A percentile compares a stretch with the other conserved stretches of the same genome.
Evolutionary conservation across 73 alveolate species (phyloP).

Genomic region (Symbiodinium pilosum): DNA sequence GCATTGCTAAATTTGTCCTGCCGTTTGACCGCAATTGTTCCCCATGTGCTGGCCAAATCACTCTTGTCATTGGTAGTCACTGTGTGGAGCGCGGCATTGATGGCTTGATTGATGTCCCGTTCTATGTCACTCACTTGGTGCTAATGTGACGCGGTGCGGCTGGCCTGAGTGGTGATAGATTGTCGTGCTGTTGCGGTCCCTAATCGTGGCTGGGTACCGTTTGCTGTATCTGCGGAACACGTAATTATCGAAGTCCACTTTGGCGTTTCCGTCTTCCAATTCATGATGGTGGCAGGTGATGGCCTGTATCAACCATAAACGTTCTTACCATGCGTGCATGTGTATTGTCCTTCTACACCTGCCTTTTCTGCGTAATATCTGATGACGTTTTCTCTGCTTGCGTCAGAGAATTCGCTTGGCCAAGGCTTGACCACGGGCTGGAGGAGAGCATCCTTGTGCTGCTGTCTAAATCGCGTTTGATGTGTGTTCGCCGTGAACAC

Average conservation of each 20-base stretch:
- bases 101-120: constrained; percentile 21
- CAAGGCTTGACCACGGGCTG: background rate
- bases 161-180: background rate
- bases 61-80: background rate
- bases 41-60: constrained; percentile 43
- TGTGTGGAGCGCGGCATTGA: constrained; percentile 18
- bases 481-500: background rate
- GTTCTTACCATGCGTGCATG: constrained; percentile 37
- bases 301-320: constrained; percentile 3
- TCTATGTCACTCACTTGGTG: constrained; percentile 60
- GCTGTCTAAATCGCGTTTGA: background rate
- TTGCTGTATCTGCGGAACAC: constrained; percentile 20
- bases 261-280: constrained; percentile 40
- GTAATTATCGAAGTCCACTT: background rate
- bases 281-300: constrained; percentile 35
- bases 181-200: constrained; percentile 5
- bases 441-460: background rate
- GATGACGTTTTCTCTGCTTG: background rate
- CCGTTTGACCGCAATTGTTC: constrained; percentile 38
- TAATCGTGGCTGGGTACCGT: background rate
- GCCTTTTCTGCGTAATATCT: background rate
- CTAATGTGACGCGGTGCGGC: constrained; percentile 33
- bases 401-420: background rate
- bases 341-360: background rate
- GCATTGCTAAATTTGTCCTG: constrained; percentile 37